phyloP scores from a whole-genome alignment of 192 early-diverging fungal genomes.

The Podila epigama region DNA sequence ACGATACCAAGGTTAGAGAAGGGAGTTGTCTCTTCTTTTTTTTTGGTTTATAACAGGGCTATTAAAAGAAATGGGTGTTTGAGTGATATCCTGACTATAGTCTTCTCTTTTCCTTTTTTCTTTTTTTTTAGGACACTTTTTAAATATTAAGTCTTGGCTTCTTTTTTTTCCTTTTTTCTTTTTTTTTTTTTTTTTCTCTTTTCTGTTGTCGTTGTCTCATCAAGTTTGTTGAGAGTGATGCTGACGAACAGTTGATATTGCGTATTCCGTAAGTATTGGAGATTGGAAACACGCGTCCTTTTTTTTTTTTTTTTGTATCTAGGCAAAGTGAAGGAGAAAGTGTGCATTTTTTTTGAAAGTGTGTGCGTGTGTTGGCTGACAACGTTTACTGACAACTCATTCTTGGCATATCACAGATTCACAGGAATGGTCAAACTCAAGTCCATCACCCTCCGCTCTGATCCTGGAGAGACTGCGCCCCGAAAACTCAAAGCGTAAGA shows the following conservation, averaged over 20 bases:
- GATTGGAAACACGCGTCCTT: no score
- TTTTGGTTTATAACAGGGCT: no score
- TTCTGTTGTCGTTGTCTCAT: not conserved
- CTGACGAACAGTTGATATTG: constrained; percentile 92
- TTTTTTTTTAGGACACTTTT: no score
- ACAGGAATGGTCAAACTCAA: constrained; percentile 91
- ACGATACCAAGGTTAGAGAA: constrained; percentile 69
- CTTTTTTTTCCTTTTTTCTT: not conserved
- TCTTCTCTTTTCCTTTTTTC: no score
- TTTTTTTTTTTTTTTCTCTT: constrained; percentile 4
- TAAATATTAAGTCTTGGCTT: not conserved
- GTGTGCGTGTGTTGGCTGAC: no score
- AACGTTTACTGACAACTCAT: not conserved
- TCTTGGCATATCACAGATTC: constrained; percentile 60
- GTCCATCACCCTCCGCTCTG: constrained; percentile 82
- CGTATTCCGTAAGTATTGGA: constrained; percentile 88
- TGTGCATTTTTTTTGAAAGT: no score
- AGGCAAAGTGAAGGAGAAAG: no score
- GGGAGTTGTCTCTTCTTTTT: no score
- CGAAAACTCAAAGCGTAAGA: constrained; percentile 78
- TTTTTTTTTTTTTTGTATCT: no score
- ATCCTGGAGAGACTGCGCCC: constrained; percentile 66
- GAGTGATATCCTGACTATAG: no score
- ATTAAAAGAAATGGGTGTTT: no score
- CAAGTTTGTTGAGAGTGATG: constrained; percentile 79